These are phyloP conservation scores for Pelargonium citronellum DNA, from an alignment of 441 rosid species.

Conservation along the genomic window DNA sequence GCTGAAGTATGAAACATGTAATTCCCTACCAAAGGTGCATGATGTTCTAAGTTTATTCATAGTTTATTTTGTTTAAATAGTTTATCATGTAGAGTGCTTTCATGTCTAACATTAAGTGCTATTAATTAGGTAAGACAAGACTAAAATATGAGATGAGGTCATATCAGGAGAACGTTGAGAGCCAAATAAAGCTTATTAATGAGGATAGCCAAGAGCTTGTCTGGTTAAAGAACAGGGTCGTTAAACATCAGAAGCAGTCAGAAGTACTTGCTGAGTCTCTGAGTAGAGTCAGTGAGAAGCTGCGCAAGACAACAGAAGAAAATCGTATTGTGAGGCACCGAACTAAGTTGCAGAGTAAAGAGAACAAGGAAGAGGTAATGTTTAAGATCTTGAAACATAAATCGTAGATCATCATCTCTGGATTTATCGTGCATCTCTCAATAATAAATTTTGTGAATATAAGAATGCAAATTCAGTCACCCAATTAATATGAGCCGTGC, in stretches of 20 bases:
- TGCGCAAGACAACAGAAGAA: conserved; percentile 19
- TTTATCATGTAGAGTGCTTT: neutral
- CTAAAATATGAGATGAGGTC: conserved; percentile 24
- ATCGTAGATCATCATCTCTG: neutral
- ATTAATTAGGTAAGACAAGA: conserved; percentile 19
- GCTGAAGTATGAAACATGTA: no score
- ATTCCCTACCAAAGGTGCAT: neutral
- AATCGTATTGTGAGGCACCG: conserved; percentile 21
- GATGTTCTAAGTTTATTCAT: no score
- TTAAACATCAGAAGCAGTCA: conserved; percentile 19
- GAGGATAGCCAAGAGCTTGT: conserved; percentile 23
- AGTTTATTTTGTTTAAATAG: no score
- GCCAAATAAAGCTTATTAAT: conserved; percentile 18
- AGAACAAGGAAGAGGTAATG: conserved; percentile 24
- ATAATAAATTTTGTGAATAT: neutral
- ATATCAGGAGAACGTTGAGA: conserved; percentile 20
- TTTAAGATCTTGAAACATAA: neutral
- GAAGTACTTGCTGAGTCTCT: conserved; percentile 16
- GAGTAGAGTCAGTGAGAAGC: conserved; percentile 11
- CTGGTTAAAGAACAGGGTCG: conserved; percentile 20
- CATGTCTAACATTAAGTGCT: neutral
- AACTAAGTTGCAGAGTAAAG: conserved; percentile 16
- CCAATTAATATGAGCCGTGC: no score
- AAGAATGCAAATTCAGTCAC: neutral
- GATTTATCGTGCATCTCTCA: neutral